A percentile compares a stretch with the other conserved stretches of the same genome.
Conservation (phyloP, 2,329 filamentous ascomycete genomes). For the Beauveria bassiana region DNA sequence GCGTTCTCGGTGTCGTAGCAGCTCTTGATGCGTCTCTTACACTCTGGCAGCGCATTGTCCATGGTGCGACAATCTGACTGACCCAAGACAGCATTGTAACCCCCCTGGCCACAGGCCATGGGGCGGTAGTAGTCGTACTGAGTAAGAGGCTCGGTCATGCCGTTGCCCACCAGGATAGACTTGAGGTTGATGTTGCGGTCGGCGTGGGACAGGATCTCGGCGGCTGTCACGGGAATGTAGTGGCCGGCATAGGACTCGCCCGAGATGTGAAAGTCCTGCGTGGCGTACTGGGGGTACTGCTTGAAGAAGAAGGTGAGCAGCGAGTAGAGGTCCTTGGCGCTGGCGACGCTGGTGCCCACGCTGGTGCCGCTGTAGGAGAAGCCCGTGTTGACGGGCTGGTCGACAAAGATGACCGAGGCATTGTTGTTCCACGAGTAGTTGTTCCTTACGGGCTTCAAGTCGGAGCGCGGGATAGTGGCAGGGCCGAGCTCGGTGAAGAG, state of each 20-base stretch:
- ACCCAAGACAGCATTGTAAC: slow-evolving; percentile 78
- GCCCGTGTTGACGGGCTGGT: slow-evolving; percentile 97
- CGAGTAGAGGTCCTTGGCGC: slow-evolving; percentile 95
- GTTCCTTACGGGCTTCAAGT: slow-evolving; percentile 72
- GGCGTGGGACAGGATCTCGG: slow-evolving; percentile 89
- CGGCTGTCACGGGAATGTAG: slow-evolving; percentile 88
- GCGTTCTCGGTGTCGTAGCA: slow-evolving; percentile 91
- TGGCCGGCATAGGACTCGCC: slow-evolving; percentile 94
- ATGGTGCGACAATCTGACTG: slow-evolving; percentile 73
- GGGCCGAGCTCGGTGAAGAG: slow-evolving; percentile 97
- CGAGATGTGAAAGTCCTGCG: slow-evolving; percentile 95
- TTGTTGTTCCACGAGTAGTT: slow-evolving; percentile 93
- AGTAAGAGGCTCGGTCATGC: slow-evolving; percentile 84
- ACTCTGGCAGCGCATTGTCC: slow-evolving; percentile 87
- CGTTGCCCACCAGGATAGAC: slow-evolving; percentile 92
- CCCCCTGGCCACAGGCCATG: slow-evolving; percentile 95
- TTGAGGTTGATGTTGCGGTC: slow-evolving; percentile 97
- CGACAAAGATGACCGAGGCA: slow-evolving; percentile 97
- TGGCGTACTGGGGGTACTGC: slow-evolving; percentile 92
- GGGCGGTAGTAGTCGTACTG: slow-evolving; percentile 95
- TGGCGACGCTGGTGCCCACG: slow-evolving; percentile 89
- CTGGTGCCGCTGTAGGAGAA: slow-evolving; percentile 91
- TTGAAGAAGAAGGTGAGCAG: slow-evolving; percentile 97
- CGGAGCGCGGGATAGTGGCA: slow-evolving; percentile 76
- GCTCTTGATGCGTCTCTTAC: slow-evolving; percentile 76